A percentile compares a stretch with the other conserved stretches of the same genome.
phyloP scores from a whole-genome alignment of 768 basidiomycete species.

The Leccinum rimulosum region DNA sequence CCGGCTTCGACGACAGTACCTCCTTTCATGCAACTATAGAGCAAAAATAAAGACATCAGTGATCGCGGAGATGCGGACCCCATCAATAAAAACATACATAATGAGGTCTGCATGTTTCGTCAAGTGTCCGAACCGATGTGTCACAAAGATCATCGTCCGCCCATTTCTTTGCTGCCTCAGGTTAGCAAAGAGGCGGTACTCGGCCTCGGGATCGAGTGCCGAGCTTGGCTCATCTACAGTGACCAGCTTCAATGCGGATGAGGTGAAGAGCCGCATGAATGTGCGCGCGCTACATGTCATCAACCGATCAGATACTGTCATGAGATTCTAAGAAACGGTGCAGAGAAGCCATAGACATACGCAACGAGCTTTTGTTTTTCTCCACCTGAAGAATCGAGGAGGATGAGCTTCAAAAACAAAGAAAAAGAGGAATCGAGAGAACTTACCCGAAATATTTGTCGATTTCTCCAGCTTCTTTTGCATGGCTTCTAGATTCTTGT shows the following conservation, averaged over 20 bases:
- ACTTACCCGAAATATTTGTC: constrained; percentile 25
- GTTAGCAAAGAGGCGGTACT: constrained; percentile 32
- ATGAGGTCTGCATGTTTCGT: constrained; percentile 38
- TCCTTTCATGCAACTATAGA: constrained; percentile 33
- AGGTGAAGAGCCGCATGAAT: constrained; percentile 39
- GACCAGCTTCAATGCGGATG: constrained; percentile 27
- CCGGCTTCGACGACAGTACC: constrained; percentile 33
- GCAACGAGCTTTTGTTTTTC: constrained; percentile 34
- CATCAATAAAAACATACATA: constrained; percentile 25
- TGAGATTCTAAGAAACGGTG: neutral
- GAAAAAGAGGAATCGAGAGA: neutral
- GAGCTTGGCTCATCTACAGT: constrained; percentile 40
- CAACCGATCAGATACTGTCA: neutral
- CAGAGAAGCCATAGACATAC: constrained; percentile 5
- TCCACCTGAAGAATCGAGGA: constrained; percentile 19
- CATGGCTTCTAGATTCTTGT: constrained; percentile 13
- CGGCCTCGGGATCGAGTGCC: constrained; percentile 37
- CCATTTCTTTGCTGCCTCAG: constrained; percentile 29
- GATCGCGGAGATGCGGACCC: too few relatives aligned
- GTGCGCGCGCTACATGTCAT: constrained; percentile 31
- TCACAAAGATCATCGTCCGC: constrained; percentile 41
- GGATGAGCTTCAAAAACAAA: neutral
- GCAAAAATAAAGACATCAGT: too few relatives aligned
- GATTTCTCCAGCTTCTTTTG: constrained; percentile 20
- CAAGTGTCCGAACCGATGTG: constrained; percentile 39